A percentile compares a stretch with the other conserved stretches of the same genome.
Conservation (phyloP, 1,284 basidiomycete genomes). For the Baeospora myosura region DNA sequence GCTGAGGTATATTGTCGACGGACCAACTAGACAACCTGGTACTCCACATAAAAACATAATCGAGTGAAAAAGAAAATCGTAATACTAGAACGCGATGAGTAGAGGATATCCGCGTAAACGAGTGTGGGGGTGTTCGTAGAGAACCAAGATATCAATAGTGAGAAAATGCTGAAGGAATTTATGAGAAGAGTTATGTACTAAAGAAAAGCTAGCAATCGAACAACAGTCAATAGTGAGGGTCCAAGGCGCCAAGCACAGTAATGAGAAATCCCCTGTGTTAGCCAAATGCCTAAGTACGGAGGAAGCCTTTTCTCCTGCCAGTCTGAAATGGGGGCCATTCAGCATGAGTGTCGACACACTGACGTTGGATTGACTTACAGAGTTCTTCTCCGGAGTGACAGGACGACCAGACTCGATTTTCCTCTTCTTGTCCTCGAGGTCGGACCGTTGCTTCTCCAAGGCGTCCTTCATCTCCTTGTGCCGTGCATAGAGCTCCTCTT, state of each 20-base stretch:
- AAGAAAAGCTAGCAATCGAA: neutral
- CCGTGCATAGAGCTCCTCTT: conserved; percentile 94
- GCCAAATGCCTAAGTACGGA: conserved; percentile 46
- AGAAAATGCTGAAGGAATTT: conserved; percentile 20
- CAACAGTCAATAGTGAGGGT: conserved; percentile 1
- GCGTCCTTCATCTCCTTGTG: conserved; percentile 99
- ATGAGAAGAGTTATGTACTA: neutral
- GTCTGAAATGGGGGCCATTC: conserved; percentile 31
- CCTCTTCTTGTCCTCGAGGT: conserved; percentile 98
- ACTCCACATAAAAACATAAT: conserved; percentile 25
- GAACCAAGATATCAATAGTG: conserved; percentile 38
- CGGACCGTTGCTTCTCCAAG: conserved; percentile 90
- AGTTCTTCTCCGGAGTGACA: conserved; percentile 88
- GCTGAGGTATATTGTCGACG: conserved; percentile 18
- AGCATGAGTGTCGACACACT: conserved; percentile 15
- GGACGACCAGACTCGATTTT: conserved; percentile 91
- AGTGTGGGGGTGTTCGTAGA: conserved; percentile 42
- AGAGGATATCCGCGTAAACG: conserved; percentile 57
- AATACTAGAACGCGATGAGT: conserved; percentile 46
- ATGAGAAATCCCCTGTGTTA: conserved; percentile 17
- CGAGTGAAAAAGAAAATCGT: conserved; percentile 31
- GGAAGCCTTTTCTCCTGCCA: conserved; percentile 71
- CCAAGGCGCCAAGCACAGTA: conserved; percentile 23
- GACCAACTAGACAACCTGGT: neutral
- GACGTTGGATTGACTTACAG: conserved; percentile 37